These are phyloP conservation scores for Hygrocybe punicea DNA, from an alignment of 768 basidiomycete species.

Conservation along the genomic window DNA sequence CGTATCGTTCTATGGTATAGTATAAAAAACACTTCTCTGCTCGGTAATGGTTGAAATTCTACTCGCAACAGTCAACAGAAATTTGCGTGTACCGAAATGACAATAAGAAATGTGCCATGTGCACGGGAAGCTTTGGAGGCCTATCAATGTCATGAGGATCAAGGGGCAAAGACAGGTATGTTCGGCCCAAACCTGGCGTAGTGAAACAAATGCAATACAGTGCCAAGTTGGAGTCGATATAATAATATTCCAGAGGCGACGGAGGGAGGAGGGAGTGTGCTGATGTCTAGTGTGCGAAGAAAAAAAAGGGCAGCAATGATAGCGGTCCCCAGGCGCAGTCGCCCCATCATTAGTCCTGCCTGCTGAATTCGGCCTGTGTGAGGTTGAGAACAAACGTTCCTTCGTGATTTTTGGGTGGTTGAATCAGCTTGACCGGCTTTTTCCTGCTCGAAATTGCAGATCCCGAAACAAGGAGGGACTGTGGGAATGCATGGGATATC, in stretches of 20 bases:
- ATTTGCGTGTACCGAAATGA: too few species aligned
- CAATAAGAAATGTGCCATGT: too few species aligned
- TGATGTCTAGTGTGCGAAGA: neutral
- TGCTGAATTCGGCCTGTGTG: conserved; percentile 78
- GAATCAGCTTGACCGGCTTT: conserved; percentile 69
- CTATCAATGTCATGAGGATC: too few species aligned
- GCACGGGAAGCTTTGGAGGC: too few species aligned
- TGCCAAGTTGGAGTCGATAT: neutral
- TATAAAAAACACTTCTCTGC: too few species aligned
- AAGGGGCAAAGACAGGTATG: too few species aligned
- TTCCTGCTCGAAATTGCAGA: conserved; percentile 30
- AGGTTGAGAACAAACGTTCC: conserved; percentile 72
- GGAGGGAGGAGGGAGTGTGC: neutral
- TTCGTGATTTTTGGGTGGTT: conserved; percentile 71
- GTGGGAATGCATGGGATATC: conserved; percentile 45
- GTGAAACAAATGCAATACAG: neutral
- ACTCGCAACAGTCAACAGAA: too few species aligned
- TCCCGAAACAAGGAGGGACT: conserved; percentile 16
- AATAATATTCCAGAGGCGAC: neutral
- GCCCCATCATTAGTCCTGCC: conserved; percentile 42
- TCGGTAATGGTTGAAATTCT: too few species aligned
- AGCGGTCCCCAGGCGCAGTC: neutral
- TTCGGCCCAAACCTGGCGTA: neutral
- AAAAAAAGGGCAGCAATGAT: neutral
- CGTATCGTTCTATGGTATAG: too few species aligned